Conservation (phyloP, 768 basidiomycete species). For the Clathrus columnatus region DNA sequence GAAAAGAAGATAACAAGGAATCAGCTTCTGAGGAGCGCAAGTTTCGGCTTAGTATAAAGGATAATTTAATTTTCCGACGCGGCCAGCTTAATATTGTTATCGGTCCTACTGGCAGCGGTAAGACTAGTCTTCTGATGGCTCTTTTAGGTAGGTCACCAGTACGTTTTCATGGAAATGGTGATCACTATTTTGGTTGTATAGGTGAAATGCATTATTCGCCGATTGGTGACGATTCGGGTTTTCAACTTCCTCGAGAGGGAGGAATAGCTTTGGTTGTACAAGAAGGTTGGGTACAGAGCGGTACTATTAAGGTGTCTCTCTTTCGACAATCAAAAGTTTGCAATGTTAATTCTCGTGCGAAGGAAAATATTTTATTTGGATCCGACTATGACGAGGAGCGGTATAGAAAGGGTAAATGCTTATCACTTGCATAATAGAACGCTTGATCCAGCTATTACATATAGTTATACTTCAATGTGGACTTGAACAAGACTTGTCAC, state of each 20-base stretch:
- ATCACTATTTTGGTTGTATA: not conserved
- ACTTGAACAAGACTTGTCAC: constrained; percentile 27
- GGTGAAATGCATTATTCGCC: constrained; percentile 11
- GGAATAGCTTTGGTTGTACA: constrained; percentile 32
- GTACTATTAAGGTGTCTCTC: constrained; percentile 18
- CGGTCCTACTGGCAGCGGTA: constrained; percentile 11
- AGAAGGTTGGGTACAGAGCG: constrained; percentile 31
- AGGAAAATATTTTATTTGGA: constrained; percentile 31
- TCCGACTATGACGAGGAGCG: constrained; percentile 24
- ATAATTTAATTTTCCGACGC: constrained; percentile 4
- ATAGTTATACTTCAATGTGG: constrained; percentile 21
- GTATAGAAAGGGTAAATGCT: constrained; percentile 22
- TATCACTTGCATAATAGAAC: not conserved
- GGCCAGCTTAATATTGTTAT: constrained; percentile 10
- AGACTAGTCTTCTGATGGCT: constrained; percentile 4
- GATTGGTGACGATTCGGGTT: constrained; percentile 27
- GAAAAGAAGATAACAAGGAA: not conserved
- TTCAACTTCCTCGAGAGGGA: constrained; percentile 28
- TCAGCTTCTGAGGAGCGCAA: constrained; percentile 11
- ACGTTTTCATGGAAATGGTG: not conserved
- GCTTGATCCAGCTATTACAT: not conserved
- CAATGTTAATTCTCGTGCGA: no score
- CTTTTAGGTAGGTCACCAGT: not conserved
- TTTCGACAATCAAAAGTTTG: no score
- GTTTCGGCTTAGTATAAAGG: constrained; percentile 9